These are phyloP conservation scores for Schizochytrium sp. DNA, from an alignment of 108 stramenopile genomes.

Conservation along the genomic window DNA sequence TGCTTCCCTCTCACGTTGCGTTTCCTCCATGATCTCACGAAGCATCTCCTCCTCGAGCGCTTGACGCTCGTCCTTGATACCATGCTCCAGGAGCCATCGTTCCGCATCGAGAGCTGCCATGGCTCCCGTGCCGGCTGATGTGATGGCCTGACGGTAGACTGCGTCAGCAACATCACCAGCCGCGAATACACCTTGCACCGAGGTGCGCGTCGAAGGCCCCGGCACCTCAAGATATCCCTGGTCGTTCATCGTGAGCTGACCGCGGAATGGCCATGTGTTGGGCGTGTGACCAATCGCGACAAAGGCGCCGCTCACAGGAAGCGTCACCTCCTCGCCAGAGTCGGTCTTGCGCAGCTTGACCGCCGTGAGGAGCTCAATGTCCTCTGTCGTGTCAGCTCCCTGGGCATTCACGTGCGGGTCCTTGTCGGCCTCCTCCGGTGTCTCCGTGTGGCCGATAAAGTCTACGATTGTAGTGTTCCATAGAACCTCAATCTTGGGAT, in stretches of 20 bases:
- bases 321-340: constrained; percentile 47
- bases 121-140: constrained; percentile 83
- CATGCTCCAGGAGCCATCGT: constrained; percentile 78
- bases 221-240: constrained; percentile 68
- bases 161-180: constrained; percentile 87
- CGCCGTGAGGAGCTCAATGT: constrained; percentile 48
- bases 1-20: not conserved
- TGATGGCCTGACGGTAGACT: constrained; percentile 86
- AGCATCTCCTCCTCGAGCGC: not conserved
- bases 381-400: constrained; percentile 13
- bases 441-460: constrained; percentile 54
- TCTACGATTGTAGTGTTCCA: constrained; percentile 72
- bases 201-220: constrained; percentile 61
- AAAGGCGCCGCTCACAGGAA: constrained; percentile 72
- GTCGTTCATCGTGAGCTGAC: constrained; percentile 68
- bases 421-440: constrained; percentile 45
- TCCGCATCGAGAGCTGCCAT: constrained; percentile 90
- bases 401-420: constrained; percentile 26
- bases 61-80: constrained; percentile 62
- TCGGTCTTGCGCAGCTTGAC: constrained; percentile 57
- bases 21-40: not conserved
- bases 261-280: constrained; percentile 68
- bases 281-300: constrained; percentile 90
- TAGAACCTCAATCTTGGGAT: constrained; percentile 66
- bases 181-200: constrained; percentile 82